Conservation (phyloP, 305 asterid genomes). For the Salvia sclarea region DNA sequence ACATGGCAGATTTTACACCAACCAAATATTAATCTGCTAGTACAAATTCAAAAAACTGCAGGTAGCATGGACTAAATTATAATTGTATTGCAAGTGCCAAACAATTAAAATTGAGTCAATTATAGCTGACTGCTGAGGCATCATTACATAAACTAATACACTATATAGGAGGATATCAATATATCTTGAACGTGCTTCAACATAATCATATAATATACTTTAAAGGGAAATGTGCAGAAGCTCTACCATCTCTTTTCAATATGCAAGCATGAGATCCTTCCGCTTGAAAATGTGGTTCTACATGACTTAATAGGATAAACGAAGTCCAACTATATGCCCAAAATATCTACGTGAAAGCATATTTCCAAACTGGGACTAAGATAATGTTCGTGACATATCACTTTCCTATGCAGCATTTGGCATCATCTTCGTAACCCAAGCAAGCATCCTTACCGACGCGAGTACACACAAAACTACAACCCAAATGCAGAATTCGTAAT, state of each 20-base stretch:
- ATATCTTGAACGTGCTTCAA: slow-evolving; percentile 8
- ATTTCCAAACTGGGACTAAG: neutral
- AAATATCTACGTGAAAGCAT: neutral
- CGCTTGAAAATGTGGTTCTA: neutral
- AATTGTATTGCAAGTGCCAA: slow-evolving; percentile 11
- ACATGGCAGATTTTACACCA: neutral
- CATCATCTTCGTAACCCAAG: neutral
- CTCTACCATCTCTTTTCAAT: neutral
- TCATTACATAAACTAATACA: neutral
- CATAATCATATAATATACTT: neutral
- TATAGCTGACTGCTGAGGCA: neutral
- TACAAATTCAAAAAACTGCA: neutral
- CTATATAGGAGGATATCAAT: neutral
- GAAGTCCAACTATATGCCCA: neutral
- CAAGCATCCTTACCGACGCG: neutral
- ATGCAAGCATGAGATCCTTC: slow-evolving; percentile 1
- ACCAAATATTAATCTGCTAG: neutral
- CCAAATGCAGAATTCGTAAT: neutral
- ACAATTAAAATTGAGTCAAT: slow-evolving; percentile 1
- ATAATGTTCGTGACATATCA: neutral
- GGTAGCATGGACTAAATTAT: neutral
- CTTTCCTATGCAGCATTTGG: slow-evolving; percentile 19
- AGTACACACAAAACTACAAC: neutral
- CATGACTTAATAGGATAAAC: neutral
- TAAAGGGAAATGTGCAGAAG: neutral